These are phyloP conservation scores for Ramaria sp. DNA, from an alignment of 768 basidiomycete species.

Conservation along the genomic window DNA sequence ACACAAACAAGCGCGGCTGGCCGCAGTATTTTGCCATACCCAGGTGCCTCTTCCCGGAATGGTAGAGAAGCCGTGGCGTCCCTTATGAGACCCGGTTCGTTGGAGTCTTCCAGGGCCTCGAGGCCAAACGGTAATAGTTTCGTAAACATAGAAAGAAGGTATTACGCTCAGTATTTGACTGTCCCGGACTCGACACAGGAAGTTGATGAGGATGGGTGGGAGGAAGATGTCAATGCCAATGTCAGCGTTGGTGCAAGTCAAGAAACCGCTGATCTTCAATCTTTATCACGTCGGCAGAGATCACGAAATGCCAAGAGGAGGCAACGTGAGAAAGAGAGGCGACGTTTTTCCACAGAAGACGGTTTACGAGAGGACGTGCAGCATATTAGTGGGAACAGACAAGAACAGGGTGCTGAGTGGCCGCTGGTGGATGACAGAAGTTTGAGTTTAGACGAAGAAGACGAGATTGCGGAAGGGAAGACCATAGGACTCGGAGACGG, in stretches of 20 bases:
- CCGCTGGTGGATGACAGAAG: slow-evolving; percentile 6
- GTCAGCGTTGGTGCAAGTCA: not conserved
- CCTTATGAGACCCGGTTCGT: not conserved
- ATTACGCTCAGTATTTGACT: not conserved
- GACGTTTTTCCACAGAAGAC: not conserved
- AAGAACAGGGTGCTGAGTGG: slow-evolving; percentile 2
- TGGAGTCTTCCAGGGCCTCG: not conserved
- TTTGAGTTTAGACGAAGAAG: slow-evolving; percentile 3
- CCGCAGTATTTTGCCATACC: not conserved
- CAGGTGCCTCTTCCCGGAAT: not conserved
- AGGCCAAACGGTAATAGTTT: not conserved
- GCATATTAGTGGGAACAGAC: not conserved
- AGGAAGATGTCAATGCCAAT: not conserved
- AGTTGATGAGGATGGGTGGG: not conserved
- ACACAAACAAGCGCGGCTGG: not conserved
- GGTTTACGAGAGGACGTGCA: not conserved
- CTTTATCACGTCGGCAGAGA: not conserved
- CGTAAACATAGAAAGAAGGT: not conserved
- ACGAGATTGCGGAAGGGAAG: not conserved
- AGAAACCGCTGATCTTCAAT: not conserved
- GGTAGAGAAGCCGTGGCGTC: not conserved
- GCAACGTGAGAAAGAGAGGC: slow-evolving; percentile 1
- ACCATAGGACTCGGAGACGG: slow-evolving; percentile 4
- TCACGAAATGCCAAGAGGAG: not conserved
- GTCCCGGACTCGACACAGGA: not conserved